Evolutionary conservation across 192 early-diverging fungal species (phyloP), one percentile per base, ranked within the genome.

Genomic region (Fimicolochytrium jonesii): DNA sequence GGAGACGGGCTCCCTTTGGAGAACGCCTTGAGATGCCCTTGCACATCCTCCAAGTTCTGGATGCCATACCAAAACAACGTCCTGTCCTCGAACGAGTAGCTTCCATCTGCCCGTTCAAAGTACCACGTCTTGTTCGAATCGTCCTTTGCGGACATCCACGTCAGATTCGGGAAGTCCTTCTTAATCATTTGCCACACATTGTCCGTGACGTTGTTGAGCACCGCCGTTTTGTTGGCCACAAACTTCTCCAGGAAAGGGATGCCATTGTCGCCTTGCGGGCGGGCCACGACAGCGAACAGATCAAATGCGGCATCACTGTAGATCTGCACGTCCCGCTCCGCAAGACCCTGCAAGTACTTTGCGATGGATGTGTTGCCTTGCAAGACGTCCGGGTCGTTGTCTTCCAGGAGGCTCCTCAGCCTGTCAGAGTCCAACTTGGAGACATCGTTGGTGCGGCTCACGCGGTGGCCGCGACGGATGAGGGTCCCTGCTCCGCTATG

Each of bases 401-500:
- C 78, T 64, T 84, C 74, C 48, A 97, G 76, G 31, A 96, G 80
- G 31, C 76, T 78, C 48, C 91, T 88, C 51, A 99, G 73, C 34
- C 87, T 86, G 60, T 91, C 89, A 56, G 83, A 70, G 74, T 99
- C 92, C 26, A 79, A 57, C 56, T 79, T 69, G 23, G 42, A 32
- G 3, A 90, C 64, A 11, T 87, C 72, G 2, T 80, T 77, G 51
- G 92, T 68, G 55, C 85, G 84, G 62, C 88, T 89, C 32, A 99
- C 75, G 56, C 88, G 85, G 85, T 97, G 87, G 29, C 94, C 97
- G 34, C 97, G 91, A 53, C 94, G 91, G 41, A 99, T 93, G 47
- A 99, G 78, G 4, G 97, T 99, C 26, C 94, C 95, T 5, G 97
- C 90, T n/a, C 97, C 95, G 56, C 82, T 86, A 72, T 97, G 92